These are phyloP conservation scores for Colletotrichum eremochloae DNA, from an alignment of 2,329 filamentous ascomycete genomes.

Conservation along the genomic window DNA sequence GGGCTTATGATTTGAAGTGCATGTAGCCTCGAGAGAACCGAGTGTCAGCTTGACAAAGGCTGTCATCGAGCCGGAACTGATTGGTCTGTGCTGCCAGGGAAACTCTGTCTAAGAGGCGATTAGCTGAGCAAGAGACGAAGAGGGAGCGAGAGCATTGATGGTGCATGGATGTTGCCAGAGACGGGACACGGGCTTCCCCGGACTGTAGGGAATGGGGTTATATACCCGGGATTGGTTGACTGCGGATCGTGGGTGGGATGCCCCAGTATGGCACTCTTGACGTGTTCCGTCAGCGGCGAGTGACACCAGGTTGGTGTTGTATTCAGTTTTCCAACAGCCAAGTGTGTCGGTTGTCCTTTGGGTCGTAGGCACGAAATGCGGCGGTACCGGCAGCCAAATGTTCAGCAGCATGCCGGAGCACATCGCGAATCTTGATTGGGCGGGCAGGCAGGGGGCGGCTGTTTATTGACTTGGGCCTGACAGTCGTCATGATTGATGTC, in stretches of 20 bases:
- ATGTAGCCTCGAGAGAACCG: neutral
- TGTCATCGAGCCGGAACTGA: neutral
- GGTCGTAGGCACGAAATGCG: neutral
- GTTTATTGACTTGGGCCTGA: constrained; percentile 1
- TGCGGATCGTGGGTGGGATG: constrained; percentile 1
- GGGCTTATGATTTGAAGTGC: neutral
- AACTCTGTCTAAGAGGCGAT: neutral
- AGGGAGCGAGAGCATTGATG: constrained; percentile 18
- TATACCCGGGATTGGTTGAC: neutral
- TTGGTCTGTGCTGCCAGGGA: neutral
- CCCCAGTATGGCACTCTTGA: neutral
- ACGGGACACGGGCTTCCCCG: constrained; percentile 21
- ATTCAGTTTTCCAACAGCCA: neutral
- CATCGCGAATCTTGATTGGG: neutral
- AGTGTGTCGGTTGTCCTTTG: neutral
- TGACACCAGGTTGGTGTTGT: neutral
- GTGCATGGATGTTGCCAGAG: constrained; percentile 36
- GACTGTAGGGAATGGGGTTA: constrained; percentile 10
- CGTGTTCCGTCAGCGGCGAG: neutral
- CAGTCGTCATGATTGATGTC: constrained; percentile 2
- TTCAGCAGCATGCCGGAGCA: constrained; percentile 20
- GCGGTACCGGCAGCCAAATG: constrained; percentile 2
- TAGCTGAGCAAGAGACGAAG: neutral
- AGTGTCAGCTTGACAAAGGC: constrained; percentile 20
- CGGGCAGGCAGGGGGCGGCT: neutral